Base-by-base conservation (phyloP, 2,329 filamentous ascomycete genomes). In the Tolypocladium ovalisporum region DNA sequence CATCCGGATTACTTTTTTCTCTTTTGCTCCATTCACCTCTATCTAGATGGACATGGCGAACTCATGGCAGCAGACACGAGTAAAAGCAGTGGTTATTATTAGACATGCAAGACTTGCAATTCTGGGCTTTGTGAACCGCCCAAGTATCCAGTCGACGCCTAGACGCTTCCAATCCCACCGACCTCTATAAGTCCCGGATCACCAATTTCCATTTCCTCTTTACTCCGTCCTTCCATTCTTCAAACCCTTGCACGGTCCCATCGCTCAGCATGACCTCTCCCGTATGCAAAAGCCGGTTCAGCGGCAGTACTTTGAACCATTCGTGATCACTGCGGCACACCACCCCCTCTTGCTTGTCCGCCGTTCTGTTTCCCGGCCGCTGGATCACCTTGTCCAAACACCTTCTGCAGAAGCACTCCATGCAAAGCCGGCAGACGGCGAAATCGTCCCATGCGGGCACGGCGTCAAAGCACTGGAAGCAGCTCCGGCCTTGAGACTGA, bases 271-370 rank as follows among this genome's bases (percentile, higher is more conserved):
- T 55, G 35, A 76, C 73, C 64, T 76, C 71, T 1, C 73, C 73
- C 15, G 67, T 67, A 15, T 73, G 70, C 27, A 76, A 54, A 2
- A 67, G 61, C 42, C 59, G 66, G n/a, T 64, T 62, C 57, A 76
- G 58, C 6, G 73, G 68, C 29, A 68, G 70, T n/a, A 76, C 71
- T 1, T 62, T 52, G 22, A 76, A 67, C 73, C 73, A 76, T 42
- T 68, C 63, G 52, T 76, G 73, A 42, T 73, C 68, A 19, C 65
- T 65, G n/a, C 68, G 63, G 47, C 72, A 75, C 32, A 71, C 63
- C 24, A 71, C 55, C 13, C 70, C 68, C 10, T 59, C 55, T 8
- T 61, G 65, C 4, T 66, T 62, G 29, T 71, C 68, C 6, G 58
- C 60, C 10, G 67, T 70, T 54, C 65, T 66, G 56, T 72, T 72